Base-by-base conservation (phyloP, 805 yeast species). In the Priceomyces medius region DNA sequence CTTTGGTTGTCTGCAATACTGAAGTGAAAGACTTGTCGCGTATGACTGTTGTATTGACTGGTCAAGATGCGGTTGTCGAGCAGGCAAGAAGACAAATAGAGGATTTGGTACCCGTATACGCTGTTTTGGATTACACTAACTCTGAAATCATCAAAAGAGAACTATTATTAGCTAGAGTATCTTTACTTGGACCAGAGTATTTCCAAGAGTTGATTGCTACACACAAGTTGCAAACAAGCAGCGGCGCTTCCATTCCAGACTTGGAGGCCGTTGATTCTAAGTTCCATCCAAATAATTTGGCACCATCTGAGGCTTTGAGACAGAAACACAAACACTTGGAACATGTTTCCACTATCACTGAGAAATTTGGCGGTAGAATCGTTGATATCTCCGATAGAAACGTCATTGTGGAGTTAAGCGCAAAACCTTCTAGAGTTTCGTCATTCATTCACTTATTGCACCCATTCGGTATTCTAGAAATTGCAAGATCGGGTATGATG, bases 51-150 rank as follows among this genome's bases (percentile, higher is more conserved):
- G 96, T 88, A 8, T 73, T 93, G 55, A 83, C 82, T 43, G 99
- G 98, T 47, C 95, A 88, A 64, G 96, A 91, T 58, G 97, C 93
- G 19, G 89, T 93, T 39, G 85, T 93, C 51, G 99, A 93, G 65
- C 99, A 93, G 73, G 98, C 97, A 2, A 81, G 99, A 66, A 84
- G 97, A 66, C 99, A 93, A 67, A 85, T 93, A 47, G 99, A 93
- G 71, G 97, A 93, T 58, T 78, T 93, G 61, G 99, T 93, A 26
- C 98, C 99, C 4, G 98, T 93, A 21, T 93, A 95, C 71, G 99
- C 98, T 3, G 99, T 93, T 28, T 75, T 93, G 61, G 97, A 93
- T 68, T 93, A 93, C 72, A 77, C 96, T 39, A 79, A 87, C 55
- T 81, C 96, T 19, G 88, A 91, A 59, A 87, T 89, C 55, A 88